Percentiles rank a stretch among this genome's conserved stretches.
These are phyloP conservation scores for Dactylella cylindrospora DNA, from an alignment of 2,329 filamentous ascomycete species.

Conservation along the genomic window DNA sequence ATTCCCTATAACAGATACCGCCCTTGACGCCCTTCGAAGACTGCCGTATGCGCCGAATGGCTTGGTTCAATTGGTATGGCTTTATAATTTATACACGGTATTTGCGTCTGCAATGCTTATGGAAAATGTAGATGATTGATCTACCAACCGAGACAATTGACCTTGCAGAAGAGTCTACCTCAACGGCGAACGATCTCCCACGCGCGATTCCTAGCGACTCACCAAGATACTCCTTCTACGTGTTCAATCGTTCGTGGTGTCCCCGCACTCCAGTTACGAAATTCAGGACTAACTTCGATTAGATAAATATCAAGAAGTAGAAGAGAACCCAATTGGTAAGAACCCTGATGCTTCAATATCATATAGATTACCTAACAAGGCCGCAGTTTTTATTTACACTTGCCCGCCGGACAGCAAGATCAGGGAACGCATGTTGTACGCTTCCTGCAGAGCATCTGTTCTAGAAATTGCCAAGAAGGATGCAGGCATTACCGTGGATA, in stretches of 20 bases:
- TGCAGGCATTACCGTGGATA: slow-evolving; percentile 66
- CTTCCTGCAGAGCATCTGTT: slow-evolving; percentile 60
- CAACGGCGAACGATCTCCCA: slow-evolving; percentile 62
- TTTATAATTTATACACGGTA: too few species aligned
- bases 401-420: slow-evolving; percentile 72
- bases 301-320: slow-evolving; percentile 59
- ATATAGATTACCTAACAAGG: slow-evolving; percentile 3
- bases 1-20: slow-evolving; percentile 65
- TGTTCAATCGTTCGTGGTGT: slow-evolving; percentile 55
- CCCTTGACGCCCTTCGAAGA: slow-evolving; percentile 64
- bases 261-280: background rate
- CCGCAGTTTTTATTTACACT: slow-evolving; percentile 73
- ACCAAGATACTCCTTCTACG: slow-evolving; percentile 77
- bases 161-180: slow-evolving; percentile 59
- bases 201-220: slow-evolving; percentile 65
- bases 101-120: slow-evolving; percentile 1
- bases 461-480: slow-evolving; percentile 66
- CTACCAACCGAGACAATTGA: slow-evolving; percentile 68
- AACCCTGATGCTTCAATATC: background rate
- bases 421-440: slow-evolving; percentile 84
- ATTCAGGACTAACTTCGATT: slow-evolving; percentile 27
- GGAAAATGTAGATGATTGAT: slow-evolving; percentile 66
- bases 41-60: slow-evolving; percentile 59
- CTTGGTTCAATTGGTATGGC: slow-evolving; percentile 67
- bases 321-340: slow-evolving; percentile 59